Conservation (phyloP, 1,284 basidiomycete species). For the Pterulicium gracile region DNA sequence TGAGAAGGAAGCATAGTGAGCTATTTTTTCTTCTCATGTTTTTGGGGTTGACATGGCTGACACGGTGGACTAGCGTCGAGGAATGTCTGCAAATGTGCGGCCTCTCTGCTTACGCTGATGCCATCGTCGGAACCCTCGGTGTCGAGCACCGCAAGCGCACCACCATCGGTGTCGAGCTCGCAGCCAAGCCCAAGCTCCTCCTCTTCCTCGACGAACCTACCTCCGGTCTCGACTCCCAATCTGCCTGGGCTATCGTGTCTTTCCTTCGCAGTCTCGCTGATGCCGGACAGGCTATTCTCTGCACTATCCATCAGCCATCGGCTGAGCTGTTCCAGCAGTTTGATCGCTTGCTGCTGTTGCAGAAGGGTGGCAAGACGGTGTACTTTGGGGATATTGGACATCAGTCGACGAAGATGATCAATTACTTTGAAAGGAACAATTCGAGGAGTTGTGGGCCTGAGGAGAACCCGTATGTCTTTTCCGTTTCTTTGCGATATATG, state of each 20-base stretch:
- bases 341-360: constrained; percentile 29
- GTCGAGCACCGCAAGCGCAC: constrained; percentile 63
- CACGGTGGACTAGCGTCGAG: constrained; percentile 17
- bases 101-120: constrained; percentile 1
- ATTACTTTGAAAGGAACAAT: constrained; percentile 38
- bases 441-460: constrained; percentile 23
- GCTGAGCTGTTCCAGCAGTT: constrained; percentile 41
- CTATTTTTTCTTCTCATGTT: not conserved
- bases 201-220: constrained; percentile 13
- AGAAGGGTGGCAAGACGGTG: constrained; percentile 35
- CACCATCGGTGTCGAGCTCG: constrained; percentile 66
- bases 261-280: constrained; percentile 36
- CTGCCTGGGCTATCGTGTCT: constrained; percentile 37
- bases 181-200: constrained; percentile 31
- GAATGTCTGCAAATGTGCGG: not conserved
- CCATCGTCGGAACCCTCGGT: constrained; percentile 28
- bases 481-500: not conserved
- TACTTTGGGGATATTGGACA: constrained; percentile 42
- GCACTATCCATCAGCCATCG: constrained; percentile 54
- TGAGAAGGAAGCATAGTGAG: constrained; percentile 66
- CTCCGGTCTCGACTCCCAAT: constrained; percentile 57
- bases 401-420: constrained; percentile 28
- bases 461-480: constrained; percentile 30
- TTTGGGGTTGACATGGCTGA: not conserved
- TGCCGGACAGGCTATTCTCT: constrained; percentile 46